Evolutionary conservation across 305 asterid species (phyloP).

Genomic region (Solanum aculeatissimum): DNA sequence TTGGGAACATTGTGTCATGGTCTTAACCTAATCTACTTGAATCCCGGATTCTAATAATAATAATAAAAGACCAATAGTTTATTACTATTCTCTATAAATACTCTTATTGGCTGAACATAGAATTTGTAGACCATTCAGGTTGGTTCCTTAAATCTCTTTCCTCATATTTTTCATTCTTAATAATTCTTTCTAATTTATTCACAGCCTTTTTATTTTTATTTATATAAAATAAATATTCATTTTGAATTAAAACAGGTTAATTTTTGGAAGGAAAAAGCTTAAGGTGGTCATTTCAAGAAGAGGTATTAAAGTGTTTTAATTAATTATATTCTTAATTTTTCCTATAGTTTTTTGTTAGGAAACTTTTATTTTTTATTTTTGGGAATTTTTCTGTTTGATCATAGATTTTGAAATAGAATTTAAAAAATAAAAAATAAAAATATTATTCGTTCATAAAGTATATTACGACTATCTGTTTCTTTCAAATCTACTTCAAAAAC

Average conservation of each 20-base stretch:
- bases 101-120: not conserved
- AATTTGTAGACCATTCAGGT: not conserved
- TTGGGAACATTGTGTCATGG: too few species aligned
- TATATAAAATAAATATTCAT: not conserved
- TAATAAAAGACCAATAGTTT: not conserved
- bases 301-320: not conserved
- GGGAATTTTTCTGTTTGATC: not conserved
- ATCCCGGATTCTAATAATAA: too few species aligned
- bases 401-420: too few species aligned
- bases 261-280: too few species aligned
- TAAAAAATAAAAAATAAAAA: not conserved
- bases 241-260: not conserved
- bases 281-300: not conserved
- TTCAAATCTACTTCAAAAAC: not conserved
- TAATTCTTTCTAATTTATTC: not conserved
- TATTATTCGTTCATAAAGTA: not conserved
- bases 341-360: not conserved
- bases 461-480: too few species aligned
- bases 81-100: not conserved
- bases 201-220: not conserved
- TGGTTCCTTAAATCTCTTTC: not conserved
- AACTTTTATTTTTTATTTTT: too few species aligned
- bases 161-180: not conserved
- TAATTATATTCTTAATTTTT: not conserved
- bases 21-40: too few species aligned